Evolutionary conservation across 2,329 filamentous ascomycete species (phyloP), one percentile per base, ranked within the genome.

Genomic region (Emergomyces orientalis): DNA sequence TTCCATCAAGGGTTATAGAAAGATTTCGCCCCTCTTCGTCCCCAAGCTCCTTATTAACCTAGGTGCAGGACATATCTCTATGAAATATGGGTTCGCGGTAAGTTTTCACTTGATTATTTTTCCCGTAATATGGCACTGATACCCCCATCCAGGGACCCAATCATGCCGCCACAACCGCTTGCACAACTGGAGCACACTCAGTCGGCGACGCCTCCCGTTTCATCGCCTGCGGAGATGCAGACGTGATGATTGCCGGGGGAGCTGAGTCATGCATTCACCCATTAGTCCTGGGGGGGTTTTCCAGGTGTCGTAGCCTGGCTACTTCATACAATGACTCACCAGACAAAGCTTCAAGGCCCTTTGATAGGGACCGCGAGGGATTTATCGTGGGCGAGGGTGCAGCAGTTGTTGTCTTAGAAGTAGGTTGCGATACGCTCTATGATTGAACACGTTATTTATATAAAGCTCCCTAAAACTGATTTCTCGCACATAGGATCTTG

Each of bases 191-290:
- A 13, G 90, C 93, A 0, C 94, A 99, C 77, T 91, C 92, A 1
- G 87, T 99, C 59, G 94, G 93, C 22, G 94, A 99, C 74, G 94
- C 94, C 6, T 87, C 89, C n/a, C 86, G 93, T 22, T 90, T 97
- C 73, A 93, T 99, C 65, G 85, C 88, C n/a, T 87, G 87, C 71
- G 92, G 91, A 7, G 93, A 97, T 73, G 93, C 93, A 55, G 84
- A 96, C 74, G 88, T 97, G 62, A 97, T 99, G 91, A 78, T 99
- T 9, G 91, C 94, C n/a, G 94, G 94, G 51, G 93, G 93, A 34
- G 86, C 93, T 9, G 94, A 99, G 76, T 91, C 93, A 0, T 99
- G 94, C 74, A 93, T 99, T 62, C 93, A 99, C 72, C 94, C 94
- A 11, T 81, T 99, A 52, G 90, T 93, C 1, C 88, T 97, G 68